A percentile compares a stretch with the other conserved stretches of the same genome.
Evolutionary conservation across 352 stramenopile species (phyloP).

Genomic region (Phytophthora boehmeriae): DNA sequence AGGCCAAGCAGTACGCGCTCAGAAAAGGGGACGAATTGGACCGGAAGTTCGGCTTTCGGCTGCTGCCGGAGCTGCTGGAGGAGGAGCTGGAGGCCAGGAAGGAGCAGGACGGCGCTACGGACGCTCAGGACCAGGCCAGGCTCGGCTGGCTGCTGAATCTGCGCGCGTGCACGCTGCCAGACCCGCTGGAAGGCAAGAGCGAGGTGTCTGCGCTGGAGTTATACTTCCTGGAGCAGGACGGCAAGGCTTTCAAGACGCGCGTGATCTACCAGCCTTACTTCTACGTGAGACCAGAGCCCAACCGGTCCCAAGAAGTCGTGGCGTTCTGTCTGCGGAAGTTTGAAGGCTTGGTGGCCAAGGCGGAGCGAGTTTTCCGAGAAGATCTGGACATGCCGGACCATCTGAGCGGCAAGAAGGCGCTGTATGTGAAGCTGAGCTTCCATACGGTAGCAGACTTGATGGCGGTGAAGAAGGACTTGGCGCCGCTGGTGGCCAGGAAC

Average conservation of each 20-base stretch:
- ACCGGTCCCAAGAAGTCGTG: constrained; percentile 73
- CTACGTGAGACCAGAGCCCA: constrained; percentile 86
- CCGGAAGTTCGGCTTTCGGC: constrained; percentile 66
- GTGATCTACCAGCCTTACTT: constrained; percentile 98
- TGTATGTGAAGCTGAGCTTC: constrained; percentile 93
- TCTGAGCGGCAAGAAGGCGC: constrained; percentile 82
- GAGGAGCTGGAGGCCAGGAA: constrained; percentile 44
- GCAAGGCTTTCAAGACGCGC: constrained; percentile 95
- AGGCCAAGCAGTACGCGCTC: constrained; percentile 62
- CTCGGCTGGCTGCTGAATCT: constrained; percentile 83
- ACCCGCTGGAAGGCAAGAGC: constrained; percentile 59
- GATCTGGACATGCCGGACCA: constrained; percentile 93
- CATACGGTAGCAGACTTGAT: constrained; percentile 77
- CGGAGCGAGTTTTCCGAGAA: constrained; percentile 80
- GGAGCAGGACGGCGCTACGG: constrained; percentile 14
- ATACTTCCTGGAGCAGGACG: constrained; percentile 96
- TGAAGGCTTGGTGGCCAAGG: constrained; percentile 82
- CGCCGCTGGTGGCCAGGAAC: constrained; percentile 70
- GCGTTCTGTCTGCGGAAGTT: constrained; percentile 87
- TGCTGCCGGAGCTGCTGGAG: constrained; percentile 65
- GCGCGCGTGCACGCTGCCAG: constrained; percentile 59
- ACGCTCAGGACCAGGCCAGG: constrained; percentile 25
- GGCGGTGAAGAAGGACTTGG: constrained; percentile 65
- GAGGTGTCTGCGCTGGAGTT: constrained; percentile 93
- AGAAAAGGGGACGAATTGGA: constrained; percentile 73